Base-by-base conservation (phyloP, 164 flowering plant species). In the Piper longum region DNA sequence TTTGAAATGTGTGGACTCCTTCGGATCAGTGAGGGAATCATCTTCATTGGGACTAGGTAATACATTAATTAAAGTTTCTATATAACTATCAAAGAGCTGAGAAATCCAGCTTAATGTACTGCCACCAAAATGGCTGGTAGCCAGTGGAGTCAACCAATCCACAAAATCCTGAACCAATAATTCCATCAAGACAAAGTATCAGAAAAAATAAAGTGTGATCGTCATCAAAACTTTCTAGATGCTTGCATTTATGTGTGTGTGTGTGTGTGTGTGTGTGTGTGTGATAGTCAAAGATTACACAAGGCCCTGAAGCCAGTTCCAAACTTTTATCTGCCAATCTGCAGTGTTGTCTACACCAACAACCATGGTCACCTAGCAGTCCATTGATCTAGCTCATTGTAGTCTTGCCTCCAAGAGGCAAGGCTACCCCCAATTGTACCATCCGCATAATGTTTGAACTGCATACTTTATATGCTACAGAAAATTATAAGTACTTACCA, bases 1-100 rank as follows among this genome's bases (percentile, higher is more conserved):
- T 77, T 81, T 80, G 64, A 83, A 84, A 61, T 82, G 77, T 48
- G 78, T 61, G 40, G 64, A 65, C 59, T 80, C 97, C 63, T 85
- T 88, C 57, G 81, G 77, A 66, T 89, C 95, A 13, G 77, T 48
- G 58, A 88, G 81, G 74, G 71, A 79, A 57, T 93, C 99, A 65
- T 93, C 99, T 74, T 90, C 99, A 54, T 91, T 80, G 17, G 88
- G 82, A 2, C 84, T 80, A 36, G 95, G 85, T 66, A 93, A 71
- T 56, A 85, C 83, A 75, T 83, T 88, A 57, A 82, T 79, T 60
- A 93, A 69, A 57, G 74, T 75, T 64, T 87, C 96, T 62, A 88
- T 76, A 70, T 83, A 90, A 59, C 79, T 84, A 73, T 88, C 97
- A 78, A 85, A 93, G 48, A 93, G 78, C 59, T 84, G 92, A 18